Evolutionary conservation across 805 yeast genomes (phyloP), one percentile per base, ranked within the genome.

Genomic region (Candida chauliodis): DNA sequence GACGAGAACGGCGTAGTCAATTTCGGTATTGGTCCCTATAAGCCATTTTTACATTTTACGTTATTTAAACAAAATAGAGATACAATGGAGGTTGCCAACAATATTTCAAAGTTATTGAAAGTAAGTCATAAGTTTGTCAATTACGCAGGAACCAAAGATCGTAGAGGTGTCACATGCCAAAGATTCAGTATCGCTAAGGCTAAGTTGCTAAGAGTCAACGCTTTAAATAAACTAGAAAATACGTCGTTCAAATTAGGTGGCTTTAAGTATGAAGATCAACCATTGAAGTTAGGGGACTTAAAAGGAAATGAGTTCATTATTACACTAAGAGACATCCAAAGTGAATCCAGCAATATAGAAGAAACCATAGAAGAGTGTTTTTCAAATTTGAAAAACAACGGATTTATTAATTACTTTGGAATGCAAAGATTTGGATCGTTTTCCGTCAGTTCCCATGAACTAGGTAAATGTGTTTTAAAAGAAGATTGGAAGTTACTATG

Each of bases 351-450:
- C 14, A 46, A 65, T 2, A 55, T 78, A 16, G 76, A 75, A 28
- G 14, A 14, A 9, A 64, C 71, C 3, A 66, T 88, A 13, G 56
- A 59, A 10, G 56, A 65, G 8, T 73, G 88, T 18, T 69, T 90
- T 47, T 55, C 66, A 4, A 73, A 87, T 0, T 65, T 91, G 37
- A 66, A 68, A 36, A 68, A 67, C 1, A 68, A 73, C 20, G 99
- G 99, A 0, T 93, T 87, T 53, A 83, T 93, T 46, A 93, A 93
- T 59, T 93, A 93, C 56, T 93, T 76, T 58, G 99, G 99, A n/a
- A 83, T 93, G 90, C 99, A 93, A 67, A 71, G 99, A 54, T 93
- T 93, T 58, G 99, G 99, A 20, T 90, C 99, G 0, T 91, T 88
- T 54, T 85, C 96, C 9, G 73, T 89, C 20, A 87, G 98, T 2